Conservation (phyloP, 495 filamentous ascomycete genomes). For the Neurospora pannonica region DNA sequence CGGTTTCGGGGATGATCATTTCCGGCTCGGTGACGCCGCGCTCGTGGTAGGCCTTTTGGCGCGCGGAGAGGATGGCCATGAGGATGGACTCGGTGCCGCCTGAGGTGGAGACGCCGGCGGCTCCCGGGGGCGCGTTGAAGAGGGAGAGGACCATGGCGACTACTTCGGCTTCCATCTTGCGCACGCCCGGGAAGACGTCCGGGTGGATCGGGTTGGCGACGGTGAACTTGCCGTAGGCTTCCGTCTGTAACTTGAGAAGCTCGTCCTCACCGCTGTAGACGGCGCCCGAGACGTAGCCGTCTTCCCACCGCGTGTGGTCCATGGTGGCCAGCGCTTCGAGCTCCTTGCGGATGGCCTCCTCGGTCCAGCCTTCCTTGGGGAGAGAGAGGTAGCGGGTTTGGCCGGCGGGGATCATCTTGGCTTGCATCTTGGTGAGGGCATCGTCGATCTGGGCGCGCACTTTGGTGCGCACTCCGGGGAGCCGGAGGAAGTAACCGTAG, state of each 20-base stretch:
- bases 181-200: conserved; percentile 93
- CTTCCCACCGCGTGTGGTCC: conserved; percentile 95
- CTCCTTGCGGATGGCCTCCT: conserved; percentile 71
- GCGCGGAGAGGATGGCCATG: conserved; percentile 81
- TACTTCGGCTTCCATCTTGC: conserved; percentile 99
- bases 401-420: conserved; percentile 68
- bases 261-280: conserved; percentile 93
- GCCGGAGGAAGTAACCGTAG: conserved; percentile 78
- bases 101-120: conserved; percentile 81
- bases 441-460: conserved; percentile 76
- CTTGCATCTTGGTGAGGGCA: conserved; percentile 63
- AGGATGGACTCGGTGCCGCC: conserved; percentile 95
- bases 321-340: conserved; percentile 68
- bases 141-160: conserved; percentile 90
- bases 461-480: conserved; percentile 72
- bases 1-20: conserved; percentile 94
- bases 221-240: conserved; percentile 87
- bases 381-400: conserved; percentile 65
- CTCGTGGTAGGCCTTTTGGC: conserved; percentile 80
- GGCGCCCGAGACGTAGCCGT: conserved; percentile 86
- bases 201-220: conserved; percentile 99
- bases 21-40: conserved; percentile 86
- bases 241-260: conserved; percentile 73
- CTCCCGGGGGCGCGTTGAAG: conserved; percentile 81
- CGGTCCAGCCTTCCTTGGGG: conserved; percentile 77